Base-by-base conservation (phyloP, 1,139 yeast genomes). In the Pichia sorboxylosa region DNA sequence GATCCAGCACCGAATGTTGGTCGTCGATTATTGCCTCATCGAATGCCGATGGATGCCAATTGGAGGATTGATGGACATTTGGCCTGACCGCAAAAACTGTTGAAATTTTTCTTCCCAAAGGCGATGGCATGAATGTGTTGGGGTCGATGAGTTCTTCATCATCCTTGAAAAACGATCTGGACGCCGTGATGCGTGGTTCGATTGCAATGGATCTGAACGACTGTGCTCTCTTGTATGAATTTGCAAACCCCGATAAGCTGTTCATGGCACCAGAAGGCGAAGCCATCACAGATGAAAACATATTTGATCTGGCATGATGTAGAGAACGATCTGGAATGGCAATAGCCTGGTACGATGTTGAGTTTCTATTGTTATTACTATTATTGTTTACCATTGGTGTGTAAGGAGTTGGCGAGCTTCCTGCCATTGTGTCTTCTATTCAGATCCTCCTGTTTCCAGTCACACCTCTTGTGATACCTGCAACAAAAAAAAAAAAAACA, bases 141-240 rank as follows among this genome's bases (percentile, higher is more conserved):
- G 83, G 83, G 48, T 79, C 87, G 43, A 69, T 71, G n/a, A 73
- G 55, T 48, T 75, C 84, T 45, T 75, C 83, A 24, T 57, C 57
- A 39, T 64, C 67, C 38, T 52, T 59, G 44, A 72, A 69, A 39
- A 58, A 72, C 0, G 77, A 65, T 40, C 79, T 55, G 5, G 68
- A 54, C 9, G 64, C 59, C 24, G 44, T 48, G 10, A 54, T 41
- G 14, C 64, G 54, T 1, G 69, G 65, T 41, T 73, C 81, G 31
- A 73, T 59, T 6, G 72, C 60, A 33, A 73, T 59, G 7, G 72
- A 61, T 42, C 64, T 59, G 48, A 73, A 73, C 5, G 84, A 69
- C 52, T 80, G 92, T 0, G 94, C 93, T 47, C 95, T 64, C 29
- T 73, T 64, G 49, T 66, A 73, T 1, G 94, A 81, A 1, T 84